Base-by-base conservation (phyloP, 2,329 filamentous ascomycete genomes). In the Colletotrichum sublineola region DNA sequence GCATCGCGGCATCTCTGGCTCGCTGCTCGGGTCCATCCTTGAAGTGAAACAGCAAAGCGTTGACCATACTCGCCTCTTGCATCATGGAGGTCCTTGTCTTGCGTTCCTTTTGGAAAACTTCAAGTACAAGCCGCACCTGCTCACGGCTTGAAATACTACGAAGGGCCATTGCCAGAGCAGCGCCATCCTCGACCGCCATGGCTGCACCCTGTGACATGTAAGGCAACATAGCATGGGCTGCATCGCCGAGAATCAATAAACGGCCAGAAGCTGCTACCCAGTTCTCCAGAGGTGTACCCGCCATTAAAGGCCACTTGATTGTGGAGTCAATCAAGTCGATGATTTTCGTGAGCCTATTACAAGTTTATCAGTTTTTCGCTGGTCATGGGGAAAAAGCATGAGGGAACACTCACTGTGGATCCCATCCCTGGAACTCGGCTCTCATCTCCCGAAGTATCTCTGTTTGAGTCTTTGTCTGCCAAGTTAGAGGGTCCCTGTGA, bases 171-270 rank as follows among this genome's bases (percentile, higher is more conserved):
- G 89, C 88, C 0, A 91, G 81, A 0, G 89, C 87, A 5, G 87
- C 87, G 0, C 83, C 89, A 63, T 92, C 89, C 78, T 91, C 89
- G 0, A 91, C 81, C 5, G 86, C 86, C 88, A 91, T 90, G 8
- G 88, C 88, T 0, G 88, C 88, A 2, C 88, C 84, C 46, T 73
- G 78, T 1, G 88, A 88, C 0, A 90, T 82, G 77, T 92, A 92
- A 0, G 90, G 91, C 0, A 92, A 81, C 0, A 89, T 92, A 0
- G 90, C 89, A 73, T 92, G 90, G 1, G 89, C 89, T 0, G 90
- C 88, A 75, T 92, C 90, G 0, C 91, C 90, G 0, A 92, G 82
- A 75, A 92, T 84, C 0, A 88, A 87, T 74, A 90, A 89, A 0
- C 86, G 81, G 0, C 85, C 89, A 0, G 84, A 86, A 0, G 84